Evolutionary conservation across 2,329 filamentous ascomycete genomes (phyloP).

Genomic region (Pyrenophora tritici-repentis): DNA sequence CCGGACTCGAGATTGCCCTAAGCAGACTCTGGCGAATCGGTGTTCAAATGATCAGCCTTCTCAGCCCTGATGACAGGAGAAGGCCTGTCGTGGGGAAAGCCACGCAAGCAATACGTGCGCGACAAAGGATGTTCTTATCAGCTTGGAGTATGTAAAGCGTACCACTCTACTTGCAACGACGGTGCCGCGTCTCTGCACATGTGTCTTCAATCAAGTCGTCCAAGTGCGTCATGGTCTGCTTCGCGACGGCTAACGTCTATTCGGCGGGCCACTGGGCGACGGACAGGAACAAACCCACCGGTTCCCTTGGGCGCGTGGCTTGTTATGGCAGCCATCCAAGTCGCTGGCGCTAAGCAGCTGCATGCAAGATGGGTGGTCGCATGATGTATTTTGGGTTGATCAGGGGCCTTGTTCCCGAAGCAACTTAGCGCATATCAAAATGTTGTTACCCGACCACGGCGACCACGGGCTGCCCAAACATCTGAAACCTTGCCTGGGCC

Average conservation of each 20-base stretch:
- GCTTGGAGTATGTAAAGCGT: constrained; percentile 7
- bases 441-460: constrained; percentile 9
- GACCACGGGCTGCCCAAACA: constrained; percentile 6
- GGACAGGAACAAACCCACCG: constrained; percentile 9
- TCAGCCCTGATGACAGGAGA: constrained; percentile 18
- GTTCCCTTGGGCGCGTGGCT: constrained; percentile 18
- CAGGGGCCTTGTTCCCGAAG: constrained; percentile 17
- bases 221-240: constrained; percentile 10
- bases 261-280: constrained; percentile 8
- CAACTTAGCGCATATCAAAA: constrained; percentile 17
- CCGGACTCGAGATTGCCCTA: constrained; percentile 34
- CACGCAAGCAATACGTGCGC: constrained; percentile 28
- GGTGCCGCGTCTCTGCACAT: constrained; percentile 16
- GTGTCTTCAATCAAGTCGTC: background rate
- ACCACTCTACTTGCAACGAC: constrained; percentile 33
- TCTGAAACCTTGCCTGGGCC: constrained; percentile 28
- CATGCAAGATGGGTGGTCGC: constrained; percentile 12
- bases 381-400: constrained; percentile 17
- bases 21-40: constrained; percentile 32
- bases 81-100: constrained; percentile 20
- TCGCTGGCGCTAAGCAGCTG: constrained; percentile 12
- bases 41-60: constrained; percentile 34
- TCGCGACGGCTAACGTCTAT: background rate
- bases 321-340: constrained; percentile 4
- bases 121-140: constrained; percentile 19